A percentile compares a stretch with the other conserved stretches of the same genome.
Evolutionary conservation across 306 rosid genomes (phyloP).

Genomic region (Cucurbita moschata): DNA sequence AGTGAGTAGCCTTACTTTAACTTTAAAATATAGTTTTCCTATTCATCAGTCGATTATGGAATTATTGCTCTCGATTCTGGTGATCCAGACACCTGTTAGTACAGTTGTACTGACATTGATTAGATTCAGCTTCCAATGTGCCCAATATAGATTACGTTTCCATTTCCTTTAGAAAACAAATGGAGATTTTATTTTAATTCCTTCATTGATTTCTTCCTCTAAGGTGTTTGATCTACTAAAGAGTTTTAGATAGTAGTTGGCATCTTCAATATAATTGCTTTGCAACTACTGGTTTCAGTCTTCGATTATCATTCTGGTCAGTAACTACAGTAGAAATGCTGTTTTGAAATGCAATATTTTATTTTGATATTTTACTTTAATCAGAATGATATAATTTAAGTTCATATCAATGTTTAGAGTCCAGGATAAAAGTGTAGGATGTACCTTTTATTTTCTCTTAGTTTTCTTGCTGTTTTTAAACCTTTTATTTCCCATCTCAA

Average conservation of each 20-base stretch:
- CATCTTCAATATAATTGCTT: not conserved
- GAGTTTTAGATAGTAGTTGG: not conserved
- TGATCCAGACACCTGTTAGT: not conserved
- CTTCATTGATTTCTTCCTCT: not conserved
- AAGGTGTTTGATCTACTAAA: not conserved
- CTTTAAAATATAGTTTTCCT: not conserved
- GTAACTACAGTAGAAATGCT: not conserved
- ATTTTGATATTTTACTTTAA: not conserved
- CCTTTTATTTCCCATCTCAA: conserved; percentile 15
- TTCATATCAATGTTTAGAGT: not conserved
- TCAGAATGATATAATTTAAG: not conserved
- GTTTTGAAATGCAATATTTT: not conserved
- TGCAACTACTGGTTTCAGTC: not conserved
- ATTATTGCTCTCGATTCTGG: not conserved
- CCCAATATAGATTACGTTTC: not conserved
- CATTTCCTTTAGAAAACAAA: not conserved
- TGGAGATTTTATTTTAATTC: not conserved
- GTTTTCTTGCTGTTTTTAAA: not conserved
- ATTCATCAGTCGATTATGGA: not conserved
- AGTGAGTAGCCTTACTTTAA: conserved; percentile 30
- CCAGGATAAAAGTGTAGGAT: not conserved
- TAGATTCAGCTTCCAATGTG: not conserved
- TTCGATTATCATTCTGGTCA: not conserved
- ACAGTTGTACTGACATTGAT: not conserved
- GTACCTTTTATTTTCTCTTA: conserved; percentile 1